phyloP scores from a whole-genome alignment of 1,139 yeast species.

The Taphrina deformans region DNA sequence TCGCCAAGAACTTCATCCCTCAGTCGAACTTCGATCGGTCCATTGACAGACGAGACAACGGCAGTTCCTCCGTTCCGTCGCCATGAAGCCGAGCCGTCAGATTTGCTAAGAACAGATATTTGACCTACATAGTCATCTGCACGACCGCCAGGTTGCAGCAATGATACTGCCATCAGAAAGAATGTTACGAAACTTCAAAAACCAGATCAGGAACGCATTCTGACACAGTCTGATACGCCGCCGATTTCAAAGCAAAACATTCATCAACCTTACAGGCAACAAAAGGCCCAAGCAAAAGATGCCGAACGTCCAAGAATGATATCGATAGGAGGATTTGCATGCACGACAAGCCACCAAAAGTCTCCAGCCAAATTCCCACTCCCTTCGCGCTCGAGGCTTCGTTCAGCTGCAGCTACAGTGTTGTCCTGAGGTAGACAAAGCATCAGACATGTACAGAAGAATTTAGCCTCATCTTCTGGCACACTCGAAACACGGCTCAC shows the following conservation, averaged over 20 bases:
- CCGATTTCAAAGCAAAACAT: too few relatives aligned
- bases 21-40: slow-evolving; percentile 83
- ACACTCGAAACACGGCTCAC: too few relatives aligned
- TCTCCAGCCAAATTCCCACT: not conserved
- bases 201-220: too few relatives aligned
- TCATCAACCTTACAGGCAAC: too few relatives aligned
- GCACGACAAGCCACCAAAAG: not conserved
- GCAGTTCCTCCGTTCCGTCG: slow-evolving; percentile 48
- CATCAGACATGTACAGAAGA: too few relatives aligned
- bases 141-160: not conserved
- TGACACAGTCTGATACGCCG: too few relatives aligned
- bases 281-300: too few relatives aligned
- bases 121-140: not conserved
- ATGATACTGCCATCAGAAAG: not conserved
- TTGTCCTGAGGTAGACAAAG: too few relatives aligned
- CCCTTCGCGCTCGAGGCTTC: not conserved
- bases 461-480: too few relatives aligned
- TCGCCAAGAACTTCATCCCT: slow-evolving; percentile 82
- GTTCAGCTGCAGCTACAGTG: not conserved
- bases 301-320: not conserved
- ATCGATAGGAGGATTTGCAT: not conserved
- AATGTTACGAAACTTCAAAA: too few relatives aligned
- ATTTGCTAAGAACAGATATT: slow-evolving; percentile 4
- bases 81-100: slow-evolving; percentile 31
- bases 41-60: slow-evolving; percentile 68